Percentiles rank a stretch among this genome's conserved stretches.
Evolutionary conservation across 805 yeast species (phyloP).

Genomic region (Ogataea ganodermae): DNA sequence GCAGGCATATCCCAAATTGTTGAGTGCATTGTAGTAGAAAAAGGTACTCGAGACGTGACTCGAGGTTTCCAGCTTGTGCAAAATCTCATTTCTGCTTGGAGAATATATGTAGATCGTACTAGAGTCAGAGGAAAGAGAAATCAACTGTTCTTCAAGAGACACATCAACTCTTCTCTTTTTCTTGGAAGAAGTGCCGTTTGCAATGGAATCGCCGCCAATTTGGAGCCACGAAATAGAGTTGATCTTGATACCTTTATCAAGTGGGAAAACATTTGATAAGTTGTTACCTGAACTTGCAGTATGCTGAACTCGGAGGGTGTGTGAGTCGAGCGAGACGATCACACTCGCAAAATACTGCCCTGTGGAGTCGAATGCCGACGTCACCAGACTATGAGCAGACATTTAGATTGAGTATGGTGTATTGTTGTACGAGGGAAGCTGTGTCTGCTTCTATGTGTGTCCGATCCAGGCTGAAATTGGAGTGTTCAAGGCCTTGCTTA

Average conservation of each 20-base stretch:
- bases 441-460: neutral
- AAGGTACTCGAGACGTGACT: slow-evolving; percentile 36
- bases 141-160: slow-evolving; percentile 42
- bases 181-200: slow-evolving; percentile 21
- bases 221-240: slow-evolving; percentile 57
- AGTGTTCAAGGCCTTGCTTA: neutral
- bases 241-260: slow-evolving; percentile 53
- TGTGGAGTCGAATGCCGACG: slow-evolving; percentile 59
- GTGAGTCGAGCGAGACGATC: slow-evolving; percentile 67
- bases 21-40: slow-evolving; percentile 45
- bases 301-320: slow-evolving; percentile 65
- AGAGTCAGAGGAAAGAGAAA: slow-evolving; percentile 64
- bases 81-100: slow-evolving; percentile 60
- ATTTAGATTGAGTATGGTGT: neutral
- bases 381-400: slow-evolving; percentile 19
- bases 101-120: slow-evolving; percentile 69
- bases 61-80: slow-evolving; percentile 45
- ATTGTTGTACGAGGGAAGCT: neutral
- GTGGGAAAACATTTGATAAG: slow-evolving; percentile 43
- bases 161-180: slow-evolving; percentile 31
- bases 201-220: slow-evolving; percentile 7
- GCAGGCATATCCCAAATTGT: slow-evolving; percentile 55
- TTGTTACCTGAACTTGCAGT: slow-evolving; percentile 39
- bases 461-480: neutral
- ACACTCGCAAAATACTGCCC: slow-evolving; percentile 67